Base-by-base conservation (phyloP, 495 filamentous ascomycete genomes). In the Talaromyces proteolyticus region DNA sequence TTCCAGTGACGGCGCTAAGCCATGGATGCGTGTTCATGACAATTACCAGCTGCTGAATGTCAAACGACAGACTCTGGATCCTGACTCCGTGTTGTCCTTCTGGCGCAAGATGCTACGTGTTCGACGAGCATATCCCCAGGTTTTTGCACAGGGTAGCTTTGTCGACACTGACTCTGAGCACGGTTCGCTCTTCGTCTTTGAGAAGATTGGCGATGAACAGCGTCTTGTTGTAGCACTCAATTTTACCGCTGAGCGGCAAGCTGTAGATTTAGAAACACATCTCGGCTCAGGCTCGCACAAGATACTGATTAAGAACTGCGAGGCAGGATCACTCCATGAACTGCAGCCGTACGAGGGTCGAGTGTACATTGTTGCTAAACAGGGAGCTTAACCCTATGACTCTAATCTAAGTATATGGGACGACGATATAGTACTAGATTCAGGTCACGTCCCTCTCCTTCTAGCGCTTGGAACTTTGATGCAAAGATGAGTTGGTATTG, bases 11-110 rank as follows among this genome's bases (percentile, higher is more conserved):
- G 51, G 51, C 3, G 67, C 58, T 0, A 57, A 71, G 59, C 73
- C 77, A 0, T 85, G 81, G 81, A 84, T 83, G 78, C 61, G 77
- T 2, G 69, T 76, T 20, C 69, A 82, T 53, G 78, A 82, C 41
- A 61, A 69, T 17, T 81, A 80, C 47, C 52, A 52, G 3, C 62
- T 65, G 7, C 55, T 81, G 45, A 84, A 85, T 47, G 76, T 73
- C 7, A 65, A 65, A 37, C 57, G 59, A 6, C 79, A 85, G 58
- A 50, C 52, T 0, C 46, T 53, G 0, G 67, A 74, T 29, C 25
- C 57, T 3, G 53, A 54, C 4, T 73, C 67, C 11, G 65, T 76
- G 11, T 62, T 76, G 29, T 53, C 52, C 4, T 80, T 77, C 63
- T 82, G 76, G 67, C 65, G 65, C 16, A 41, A 53, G 44, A 54